Evolutionary conservation across 148 eudicot genomes (phyloP).

Genomic region (Fagopyrum esculentum): DNA sequence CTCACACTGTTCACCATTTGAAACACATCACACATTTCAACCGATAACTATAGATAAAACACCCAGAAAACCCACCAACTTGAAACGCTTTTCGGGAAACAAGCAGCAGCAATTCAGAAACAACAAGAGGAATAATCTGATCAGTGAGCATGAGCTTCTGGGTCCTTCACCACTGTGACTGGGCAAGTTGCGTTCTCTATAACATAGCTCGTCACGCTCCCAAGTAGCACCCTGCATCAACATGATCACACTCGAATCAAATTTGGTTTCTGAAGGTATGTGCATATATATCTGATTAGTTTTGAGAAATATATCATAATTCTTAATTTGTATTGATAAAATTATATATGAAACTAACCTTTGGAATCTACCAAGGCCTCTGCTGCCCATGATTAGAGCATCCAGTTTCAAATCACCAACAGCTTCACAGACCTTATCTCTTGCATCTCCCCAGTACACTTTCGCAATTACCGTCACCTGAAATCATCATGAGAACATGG

Average conservation of each 20-base stretch:
- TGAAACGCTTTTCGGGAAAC: neutral
- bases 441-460: conserved; percentile 46
- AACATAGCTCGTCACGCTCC: conserved; percentile 43
- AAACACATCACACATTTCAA: neutral
- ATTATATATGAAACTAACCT: conserved; percentile 19
- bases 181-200: conserved; percentile 36
- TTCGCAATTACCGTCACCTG: conserved; percentile 32
- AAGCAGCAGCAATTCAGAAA: neutral
- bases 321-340: no score
- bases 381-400: conserved; percentile 41
- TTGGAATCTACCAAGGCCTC: conserved; percentile 40
- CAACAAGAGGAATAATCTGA: neutral
- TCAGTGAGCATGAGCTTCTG: conserved; percentile 8
- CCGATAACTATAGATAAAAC: neutral
- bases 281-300: no score
- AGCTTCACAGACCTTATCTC: conserved; percentile 43
- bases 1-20: neutral
- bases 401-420: conserved; percentile 23
- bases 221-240: conserved; percentile 31
- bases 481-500: neutral
- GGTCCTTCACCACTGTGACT: conserved; percentile 34
- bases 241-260: neutral
- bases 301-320: no score
- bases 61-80: neutral
- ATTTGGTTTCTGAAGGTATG: no score